phyloP scores from a whole-genome alignment of 2,329 filamentous ascomycete species.

The Neofusicoccum cordaticola region DNA sequence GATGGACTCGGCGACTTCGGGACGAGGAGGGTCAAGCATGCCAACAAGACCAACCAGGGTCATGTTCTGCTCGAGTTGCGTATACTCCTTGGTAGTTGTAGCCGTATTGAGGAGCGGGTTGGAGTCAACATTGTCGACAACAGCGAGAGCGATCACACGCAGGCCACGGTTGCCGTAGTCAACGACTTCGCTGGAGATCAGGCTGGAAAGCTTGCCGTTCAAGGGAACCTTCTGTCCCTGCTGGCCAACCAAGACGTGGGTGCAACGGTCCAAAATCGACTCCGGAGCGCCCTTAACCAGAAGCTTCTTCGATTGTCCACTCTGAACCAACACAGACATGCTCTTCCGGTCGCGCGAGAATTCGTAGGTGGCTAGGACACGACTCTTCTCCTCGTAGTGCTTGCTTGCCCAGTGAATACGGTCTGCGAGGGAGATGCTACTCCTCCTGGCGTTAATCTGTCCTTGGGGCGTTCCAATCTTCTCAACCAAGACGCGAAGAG shows the following conservation, averaged over 20 bases:
- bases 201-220: constrained; percentile 63
- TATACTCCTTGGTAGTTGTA: constrained; percentile 79
- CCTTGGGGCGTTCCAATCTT: constrained; percentile 85
- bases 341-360: constrained; percentile 98
- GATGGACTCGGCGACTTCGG: constrained; percentile 84
- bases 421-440: constrained; percentile 51
- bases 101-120: constrained; percentile 70
- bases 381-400: constrained; percentile 74
- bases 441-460: constrained; percentile 52
- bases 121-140: constrained; percentile 69
- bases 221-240: constrained; percentile 75
- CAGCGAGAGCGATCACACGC: constrained; percentile 90
- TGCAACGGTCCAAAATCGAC: constrained; percentile 88
- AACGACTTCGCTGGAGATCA: constrained; percentile 76
- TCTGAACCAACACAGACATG: constrained; percentile 90
- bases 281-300: constrained; percentile 97
- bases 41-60: constrained; percentile 90
- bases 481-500: constrained; percentile 83
- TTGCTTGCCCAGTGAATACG: constrained; percentile 78
- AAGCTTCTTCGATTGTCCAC: constrained; percentile 69
- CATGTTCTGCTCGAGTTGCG: constrained; percentile 86
- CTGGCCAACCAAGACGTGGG: constrained; percentile 72
- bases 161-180: constrained; percentile 91
- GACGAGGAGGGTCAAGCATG: constrained; percentile 94
- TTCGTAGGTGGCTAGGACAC: constrained; percentile 83